Base-by-base conservation (phyloP, 108 stramenopile species). In the Cyclostephanos tholiformis region DNA sequence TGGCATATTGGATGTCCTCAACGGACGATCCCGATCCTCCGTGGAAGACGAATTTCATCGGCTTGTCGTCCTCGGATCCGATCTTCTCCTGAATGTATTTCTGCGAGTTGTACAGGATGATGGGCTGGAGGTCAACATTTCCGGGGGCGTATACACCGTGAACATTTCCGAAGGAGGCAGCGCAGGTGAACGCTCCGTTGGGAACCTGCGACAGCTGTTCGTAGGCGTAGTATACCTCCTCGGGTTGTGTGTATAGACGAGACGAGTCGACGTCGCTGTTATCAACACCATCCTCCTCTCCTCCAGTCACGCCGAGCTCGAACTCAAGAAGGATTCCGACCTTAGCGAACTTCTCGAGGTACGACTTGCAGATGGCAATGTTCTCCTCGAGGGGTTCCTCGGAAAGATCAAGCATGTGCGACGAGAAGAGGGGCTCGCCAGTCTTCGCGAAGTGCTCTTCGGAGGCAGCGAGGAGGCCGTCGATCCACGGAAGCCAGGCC, bases 331-430 rank as follows among this genome's bases (percentile, higher is more conserved):
- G 87, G 79, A 96, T 94, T 64, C 94, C 84, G 38, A 93, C 30
- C 84, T 93, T 89, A 71, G 91, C 89, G 77, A 93, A 88, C 64
- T 86, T 88, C 84, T 93, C 88, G 73, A 97, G 84, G 90, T 97
- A 97, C 44, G 87, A 71, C 85, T 95, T 94, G 93, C 97, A 98
- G 79, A 96, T 98, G 59, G 58, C 86, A 72, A 98, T 97, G 90
- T 98, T 98, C 85, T 98, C 97, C 85, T 97, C 96, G 72, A 96
- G 87, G 39, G 95, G 87, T 71, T 98, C 97, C 86, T 98, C 97
- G 60, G 93, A 95, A 66, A 98, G 88, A 74, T 98, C 97, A 71
- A 98, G 89, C 97, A 98, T 98, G 92, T 98, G 97, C 19, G 89
- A 91, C 19, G 92, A 93, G 89, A 96, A 98, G 56, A 98, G 89